These are phyloP conservation scores for Pulicaria dysenterica DNA, from an alignment of 129 eudicot species.

Conservation along the genomic window DNA sequence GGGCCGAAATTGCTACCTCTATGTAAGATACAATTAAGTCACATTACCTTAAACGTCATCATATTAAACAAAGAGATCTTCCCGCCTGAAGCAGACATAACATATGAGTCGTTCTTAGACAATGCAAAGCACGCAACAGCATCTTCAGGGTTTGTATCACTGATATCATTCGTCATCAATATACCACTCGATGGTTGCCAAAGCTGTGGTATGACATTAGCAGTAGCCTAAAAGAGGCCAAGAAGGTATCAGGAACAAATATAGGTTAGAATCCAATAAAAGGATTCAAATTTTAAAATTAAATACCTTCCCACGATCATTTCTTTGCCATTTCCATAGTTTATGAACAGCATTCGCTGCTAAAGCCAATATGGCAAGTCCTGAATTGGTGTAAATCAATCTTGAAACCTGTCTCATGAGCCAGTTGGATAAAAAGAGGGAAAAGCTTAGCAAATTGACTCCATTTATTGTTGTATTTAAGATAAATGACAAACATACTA, in stretches of 20 bases:
- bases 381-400: conserved; percentile 75
- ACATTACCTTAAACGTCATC: conserved; percentile 78
- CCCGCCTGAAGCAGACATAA: conserved; percentile 89
- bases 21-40: not conserved
- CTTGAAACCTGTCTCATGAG: conserved; percentile 57
- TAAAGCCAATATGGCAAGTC: conserved; percentile 69
- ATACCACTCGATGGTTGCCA: conserved; percentile 92
- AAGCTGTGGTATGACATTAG: conserved; percentile 59
- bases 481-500: not conserved
- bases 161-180: conserved; percentile 73
- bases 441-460: not conserved
- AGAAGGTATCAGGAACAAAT: conserved; percentile 7
- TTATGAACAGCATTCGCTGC: conserved; percentile 81
- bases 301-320: conserved; percentile 73
- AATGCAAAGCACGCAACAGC: conserved; percentile 80
- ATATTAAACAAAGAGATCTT: conserved; percentile 78
- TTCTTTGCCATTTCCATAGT: conserved; percentile 80
- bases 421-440: not conserved
- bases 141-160: conserved; percentile 71
- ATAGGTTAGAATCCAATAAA: not conserved
- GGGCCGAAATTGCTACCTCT: not conserved
- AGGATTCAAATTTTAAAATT: not conserved
- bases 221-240: conserved; percentile 56
- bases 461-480: not conserved
- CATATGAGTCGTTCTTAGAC: conserved; percentile 84